Evolutionary conservation across 176 grass and related monocot genomes (phyloP).

Genomic region (Tillandsia leiboldiana): DNA sequence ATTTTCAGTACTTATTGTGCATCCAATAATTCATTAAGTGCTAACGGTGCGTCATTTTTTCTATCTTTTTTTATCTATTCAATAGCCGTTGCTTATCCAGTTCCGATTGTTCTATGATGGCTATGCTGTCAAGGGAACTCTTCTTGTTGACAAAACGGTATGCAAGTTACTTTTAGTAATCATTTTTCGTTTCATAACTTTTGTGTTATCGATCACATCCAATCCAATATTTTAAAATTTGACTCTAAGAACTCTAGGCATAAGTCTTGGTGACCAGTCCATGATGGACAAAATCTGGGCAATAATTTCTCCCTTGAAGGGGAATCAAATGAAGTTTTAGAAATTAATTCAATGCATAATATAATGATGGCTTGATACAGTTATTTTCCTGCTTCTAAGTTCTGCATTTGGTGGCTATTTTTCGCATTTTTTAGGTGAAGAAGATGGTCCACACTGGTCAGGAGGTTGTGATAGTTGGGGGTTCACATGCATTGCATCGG

Average conservation of each 20-base stretch:
- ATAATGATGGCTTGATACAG: no score
- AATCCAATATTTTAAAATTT: no score
- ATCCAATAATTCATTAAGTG: not conserved
- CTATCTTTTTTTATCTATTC: slow-evolving; percentile 11
- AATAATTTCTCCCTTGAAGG: no score
- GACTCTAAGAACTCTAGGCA: no score
- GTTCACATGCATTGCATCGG: slow-evolving; percentile 78
- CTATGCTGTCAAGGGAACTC: slow-evolving; percentile 58
- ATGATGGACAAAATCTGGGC: no score
- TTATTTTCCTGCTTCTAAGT: no score
- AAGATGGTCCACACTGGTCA: slow-evolving; percentile 85
- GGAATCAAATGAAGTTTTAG: no score
- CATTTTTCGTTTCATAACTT: no score
- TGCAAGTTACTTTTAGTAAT: slow-evolving; percentile 1
- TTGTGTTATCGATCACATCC: no score
- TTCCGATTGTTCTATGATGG: slow-evolving; percentile 71
- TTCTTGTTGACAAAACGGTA: slow-evolving; percentile 53
- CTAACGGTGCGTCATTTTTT: no score
- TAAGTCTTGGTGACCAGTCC: no score
- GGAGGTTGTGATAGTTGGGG: slow-evolving; percentile 90
- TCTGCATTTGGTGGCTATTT: not conserved
- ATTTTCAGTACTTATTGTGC: slow-evolving; percentile 5
- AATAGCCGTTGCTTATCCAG: slow-evolving; percentile 77
- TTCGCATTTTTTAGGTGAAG: slow-evolving; percentile 57
- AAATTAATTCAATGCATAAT: no score